Conservation (phyloP, 192 early-diverging fungal species). For the Coemansia sp. region DNA sequence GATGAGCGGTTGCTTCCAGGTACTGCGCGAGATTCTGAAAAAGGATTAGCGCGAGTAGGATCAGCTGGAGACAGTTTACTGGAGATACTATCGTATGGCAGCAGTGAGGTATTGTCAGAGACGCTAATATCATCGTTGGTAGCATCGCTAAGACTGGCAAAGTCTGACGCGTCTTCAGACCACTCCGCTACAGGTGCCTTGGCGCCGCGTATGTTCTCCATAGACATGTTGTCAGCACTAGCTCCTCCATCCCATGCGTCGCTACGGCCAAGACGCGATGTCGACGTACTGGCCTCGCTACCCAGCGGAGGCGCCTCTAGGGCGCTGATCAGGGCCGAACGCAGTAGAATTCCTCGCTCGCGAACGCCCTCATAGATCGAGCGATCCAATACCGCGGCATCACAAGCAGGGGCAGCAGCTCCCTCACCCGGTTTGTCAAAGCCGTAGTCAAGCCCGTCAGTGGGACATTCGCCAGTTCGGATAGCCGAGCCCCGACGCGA, state of each 20-base stretch:
- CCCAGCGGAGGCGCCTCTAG: background rate
- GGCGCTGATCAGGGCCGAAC: constrained; percentile 45
- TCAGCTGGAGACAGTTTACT: background rate
- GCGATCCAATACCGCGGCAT: constrained; percentile 9
- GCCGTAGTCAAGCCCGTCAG: background rate
- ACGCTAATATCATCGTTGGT: constrained; percentile 7
- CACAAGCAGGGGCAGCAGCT: background rate
- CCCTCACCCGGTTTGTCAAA: background rate
- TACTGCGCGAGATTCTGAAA: background rate
- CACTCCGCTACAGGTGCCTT: constrained; percentile 24
- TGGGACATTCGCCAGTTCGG: background rate
- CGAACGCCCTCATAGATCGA: constrained; percentile 46
- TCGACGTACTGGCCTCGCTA: background rate
- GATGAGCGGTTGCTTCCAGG: background rate
- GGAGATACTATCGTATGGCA: constrained; percentile 6
- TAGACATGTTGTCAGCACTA: constrained; percentile 11
- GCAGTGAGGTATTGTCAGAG: constrained; percentile 14
- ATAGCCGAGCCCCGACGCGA: background rate
- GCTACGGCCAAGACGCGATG: background rate
- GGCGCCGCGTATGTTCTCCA: constrained; percentile 41
- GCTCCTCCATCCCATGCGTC: background rate
- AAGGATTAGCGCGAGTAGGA: background rate
- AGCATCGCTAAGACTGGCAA: constrained; percentile 14
- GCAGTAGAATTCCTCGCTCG: constrained; percentile 50
- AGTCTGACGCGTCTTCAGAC: constrained; percentile 23